phyloP scores from a whole-genome alignment of 805 yeast genomes.

The Candida lessepsii region DNA sequence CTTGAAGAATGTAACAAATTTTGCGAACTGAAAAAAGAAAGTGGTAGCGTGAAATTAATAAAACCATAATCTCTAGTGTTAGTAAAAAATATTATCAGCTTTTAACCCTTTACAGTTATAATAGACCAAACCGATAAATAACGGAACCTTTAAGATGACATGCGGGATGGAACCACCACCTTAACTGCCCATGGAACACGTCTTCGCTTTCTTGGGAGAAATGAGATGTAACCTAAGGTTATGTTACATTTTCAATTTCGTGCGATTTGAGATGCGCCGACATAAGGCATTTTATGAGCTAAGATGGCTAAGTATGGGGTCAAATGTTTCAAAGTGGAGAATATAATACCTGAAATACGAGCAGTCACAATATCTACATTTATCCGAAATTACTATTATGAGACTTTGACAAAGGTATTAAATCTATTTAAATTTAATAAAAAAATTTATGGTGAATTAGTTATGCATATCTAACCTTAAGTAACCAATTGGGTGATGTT shows the following conservation, averaged over 20 bases:
- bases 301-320: slow-evolving; percentile 1
- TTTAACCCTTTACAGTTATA: too few relatives aligned
- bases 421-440: too few relatives aligned
- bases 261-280: neutral
- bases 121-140: too few relatives aligned
- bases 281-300: slow-evolving; percentile 5
- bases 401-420: neutral
- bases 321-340: slow-evolving; percentile 2
- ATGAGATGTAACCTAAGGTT: neutral
- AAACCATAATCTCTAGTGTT: too few relatives aligned
- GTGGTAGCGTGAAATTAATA: neutral
- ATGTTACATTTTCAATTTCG: slow-evolving; percentile 3
- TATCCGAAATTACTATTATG: neutral
- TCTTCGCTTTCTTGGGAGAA: neutral
- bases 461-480: too few relatives aligned
- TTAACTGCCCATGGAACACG: slow-evolving; percentile 1
- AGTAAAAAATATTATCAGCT: too few relatives aligned
- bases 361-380: slow-evolving; percentile 1
- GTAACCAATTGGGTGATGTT: too few relatives aligned
- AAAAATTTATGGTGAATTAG: too few relatives aligned
- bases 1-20: too few relatives aligned
- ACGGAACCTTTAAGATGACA: slow-evolving; percentile 1
- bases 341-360: slow-evolving; percentile 1
- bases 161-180: too few relatives aligned
- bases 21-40: neutral